phyloP scores from a whole-genome alignment of 2,329 filamentous ascomycete species.

The Lecanosticta acicola region DNA sequence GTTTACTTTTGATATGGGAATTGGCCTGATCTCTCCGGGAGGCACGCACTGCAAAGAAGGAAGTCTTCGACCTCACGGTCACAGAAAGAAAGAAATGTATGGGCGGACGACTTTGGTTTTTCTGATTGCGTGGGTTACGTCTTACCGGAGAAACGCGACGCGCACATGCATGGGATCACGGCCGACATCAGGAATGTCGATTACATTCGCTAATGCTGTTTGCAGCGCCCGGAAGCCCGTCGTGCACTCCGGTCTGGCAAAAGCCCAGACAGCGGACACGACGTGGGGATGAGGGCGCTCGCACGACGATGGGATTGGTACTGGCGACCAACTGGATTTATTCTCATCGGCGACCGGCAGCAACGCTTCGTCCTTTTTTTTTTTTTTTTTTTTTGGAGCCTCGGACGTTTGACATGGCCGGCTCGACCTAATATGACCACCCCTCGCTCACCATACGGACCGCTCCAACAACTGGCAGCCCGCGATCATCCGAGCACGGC shows the following conservation, averaged over 20 bases:
- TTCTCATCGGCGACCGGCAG: conserved; percentile 16
- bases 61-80: conserved; percentile 15
- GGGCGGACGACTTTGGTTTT: conserved; percentile 7
- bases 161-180: conserved; percentile 1
- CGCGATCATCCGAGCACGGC: conserved; percentile 13
- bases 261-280: conserved; percentile 21
- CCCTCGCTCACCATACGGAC: conserved; percentile 9
- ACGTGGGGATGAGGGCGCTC: conserved; percentile 19
- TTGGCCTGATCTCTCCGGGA: conserved; percentile 8
- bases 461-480: conserved; percentile 5
- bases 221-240: conserved; percentile 21
- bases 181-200: conserved; percentile 15
- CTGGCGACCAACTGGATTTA: conserved; percentile 14
- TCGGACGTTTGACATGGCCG: conserved; percentile 19
- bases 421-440: conserved; percentile 22
- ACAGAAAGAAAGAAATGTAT: conserved; percentile 5
- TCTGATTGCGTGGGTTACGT: background rate
- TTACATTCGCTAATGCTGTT: conserved; percentile 10
- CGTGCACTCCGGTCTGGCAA: conserved; percentile 20
- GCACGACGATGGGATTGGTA: conserved; percentile 14
- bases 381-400: conserved; percentile 13
- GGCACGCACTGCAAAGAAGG: conserved; percentile 11
- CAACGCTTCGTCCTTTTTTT: no score
- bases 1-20: conserved; percentile 5
- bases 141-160: background rate